Base-by-base conservation (phyloP, 202 grass and related monocot genomes). In the Schoenoplectus triqueter region DNA sequence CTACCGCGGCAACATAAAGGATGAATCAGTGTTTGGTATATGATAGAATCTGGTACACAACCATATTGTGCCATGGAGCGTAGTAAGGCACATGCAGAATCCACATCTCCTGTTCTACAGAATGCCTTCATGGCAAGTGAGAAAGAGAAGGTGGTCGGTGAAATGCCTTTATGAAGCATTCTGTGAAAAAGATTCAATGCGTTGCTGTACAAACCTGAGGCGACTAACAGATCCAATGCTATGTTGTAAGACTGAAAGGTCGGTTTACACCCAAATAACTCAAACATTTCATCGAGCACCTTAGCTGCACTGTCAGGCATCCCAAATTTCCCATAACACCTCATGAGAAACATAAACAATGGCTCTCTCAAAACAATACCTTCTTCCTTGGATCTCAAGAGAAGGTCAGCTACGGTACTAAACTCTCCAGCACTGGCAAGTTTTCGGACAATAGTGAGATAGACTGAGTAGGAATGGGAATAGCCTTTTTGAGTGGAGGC, bases 11-110 rank as follows among this genome's bases (percentile, higher is more conserved):
- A 73, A 10, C 77, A 92, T 17, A 93, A 80, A 7, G 85, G 80
- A 62, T 95, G 92, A 65, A 98, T 93, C 76, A 93, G 62, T 1
- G 91, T 95, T 85, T 98, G 95, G 76, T 98, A 98, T 17, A 98
- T 63, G 80, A 98, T 76, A 0, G 91, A 22, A 52, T 98, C 92
- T 3, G 95, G 89, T 66, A 95, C 91, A 52, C 95, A 95, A 0
- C 95, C 89, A 3, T 98, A 71, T 19, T 87, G 88, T 5, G 92
- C 87, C 92, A 98, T 98, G 7, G 83, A 71, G 9, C 87, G 87
- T 20, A 98, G 85, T 42, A 98, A 51, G 73, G 51, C 75, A 31
- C 90, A 90, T 5, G 92, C 92, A 2, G 94, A 90, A 20, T 87
- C 85, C 2, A 94, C 85, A 14, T 92, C 78, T 19, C 88, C 90